Base-by-base conservation (phyloP, 176 grass and related monocot genomes). In the Triticum monococcum region DNA sequence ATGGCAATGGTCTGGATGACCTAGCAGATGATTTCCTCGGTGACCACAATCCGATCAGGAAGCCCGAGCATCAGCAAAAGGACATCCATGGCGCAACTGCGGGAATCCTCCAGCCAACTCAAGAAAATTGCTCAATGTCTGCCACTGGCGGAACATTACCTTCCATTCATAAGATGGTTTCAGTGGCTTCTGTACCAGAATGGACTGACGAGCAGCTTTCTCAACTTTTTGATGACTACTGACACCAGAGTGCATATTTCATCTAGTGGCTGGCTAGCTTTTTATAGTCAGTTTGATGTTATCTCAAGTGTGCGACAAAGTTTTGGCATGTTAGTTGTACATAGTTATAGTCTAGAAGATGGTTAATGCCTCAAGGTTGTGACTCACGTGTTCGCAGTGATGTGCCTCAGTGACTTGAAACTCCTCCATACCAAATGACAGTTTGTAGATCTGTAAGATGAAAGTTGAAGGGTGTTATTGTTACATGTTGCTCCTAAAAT, bases 161-260 rank as follows among this genome's bases (percentile, higher is more conserved):
- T 41, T 54, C 75, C 2, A 32, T 35, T 75, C 25, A 46, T 33
- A 52, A 31, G 7, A 7, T 12, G 5, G 11, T 75, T 65, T 50
- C 81, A 1, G 74, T 84, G 14, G 52, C 74, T 79, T 38, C 77
- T 71, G 30, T 50, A n/a, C 64, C 59, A 46, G 75, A 40, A 75
- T 90, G 89, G 89, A 90, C 89, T 1, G 75, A 90, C 16, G 80
- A 90, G 25, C 89, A 90, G 35, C 59, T 87, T 43, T 79, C 59
- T 68, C 23, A 87, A 83, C 75, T 90, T 3, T 90, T 79, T 67
- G 2, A 0, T 79, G 89, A 90, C 36, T 87, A 79, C 25, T 90
- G 66, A 31, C 45, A 43, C 79, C 3, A 0, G 33, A 22, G 4
- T 87, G 79, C 69, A 54, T 32, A 23, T 41, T 26, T 56, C 38